phyloP scores from a whole-genome alignment of 306 rosid species.

The Fragaria nilgerrensis region DNA sequence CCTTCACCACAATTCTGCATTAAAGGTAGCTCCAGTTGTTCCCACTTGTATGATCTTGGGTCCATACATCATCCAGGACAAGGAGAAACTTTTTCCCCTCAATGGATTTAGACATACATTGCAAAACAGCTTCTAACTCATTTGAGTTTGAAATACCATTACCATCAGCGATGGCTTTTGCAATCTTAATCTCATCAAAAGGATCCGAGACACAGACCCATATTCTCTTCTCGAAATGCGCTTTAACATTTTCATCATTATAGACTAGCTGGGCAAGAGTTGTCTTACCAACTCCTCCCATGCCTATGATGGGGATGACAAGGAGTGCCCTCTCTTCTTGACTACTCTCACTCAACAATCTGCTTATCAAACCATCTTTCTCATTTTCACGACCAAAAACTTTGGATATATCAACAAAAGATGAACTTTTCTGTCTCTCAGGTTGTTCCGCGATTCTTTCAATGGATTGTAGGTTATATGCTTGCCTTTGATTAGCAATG shows the following conservation, averaged over 20 bases:
- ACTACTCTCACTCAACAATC: constrained; percentile 2
- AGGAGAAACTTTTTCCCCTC: constrained; percentile 2
- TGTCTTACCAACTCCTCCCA: constrained; percentile 15
- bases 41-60: constrained; percentile 8
- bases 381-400: background rate
- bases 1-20: constrained; percentile 2
- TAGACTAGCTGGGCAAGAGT: too few relatives aligned
- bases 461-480: background rate
- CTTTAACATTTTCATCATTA: too few relatives aligned
- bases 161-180: background rate
- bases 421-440: background rate
- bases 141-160: background rate
- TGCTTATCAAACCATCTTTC: background rate
- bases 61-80: constrained; percentile 25
- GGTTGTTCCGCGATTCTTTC: background rate
- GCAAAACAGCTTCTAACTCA: background rate
- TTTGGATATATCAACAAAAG: constrained; percentile 2
- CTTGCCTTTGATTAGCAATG: background rate
- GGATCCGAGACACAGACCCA: constrained; percentile 26
- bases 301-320: constrained; percentile 21
- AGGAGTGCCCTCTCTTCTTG: background rate
- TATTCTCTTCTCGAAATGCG: background rate
- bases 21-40: background rate
- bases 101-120: background rate
- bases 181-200: constrained; percentile 15